Evolutionary conservation across 805 yeast species (phyloP).

Genomic region (Spathaspora girioi): DNA sequence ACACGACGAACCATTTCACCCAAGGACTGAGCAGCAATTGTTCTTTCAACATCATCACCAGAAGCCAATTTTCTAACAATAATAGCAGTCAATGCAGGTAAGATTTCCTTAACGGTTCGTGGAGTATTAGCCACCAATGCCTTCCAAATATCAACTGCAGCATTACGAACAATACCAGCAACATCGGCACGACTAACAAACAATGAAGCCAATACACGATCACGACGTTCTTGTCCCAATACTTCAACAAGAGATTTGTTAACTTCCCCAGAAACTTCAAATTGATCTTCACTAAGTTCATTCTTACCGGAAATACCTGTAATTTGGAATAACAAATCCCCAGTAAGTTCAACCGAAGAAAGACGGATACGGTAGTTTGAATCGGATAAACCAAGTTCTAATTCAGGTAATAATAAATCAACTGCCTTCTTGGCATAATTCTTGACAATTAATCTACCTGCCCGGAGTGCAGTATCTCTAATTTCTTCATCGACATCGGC

Average conservation of each 20-base stretch:
- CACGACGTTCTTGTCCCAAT: slow-evolving; percentile 86
- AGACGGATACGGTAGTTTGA: slow-evolving; percentile 80
- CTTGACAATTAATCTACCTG: slow-evolving; percentile 87
- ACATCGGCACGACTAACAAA: slow-evolving; percentile 93
- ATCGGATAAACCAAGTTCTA: slow-evolving; percentile 86
- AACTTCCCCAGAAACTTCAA: slow-evolving; percentile 47
- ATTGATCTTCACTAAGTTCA: slow-evolving; percentile 58
- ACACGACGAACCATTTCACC: slow-evolving; percentile 95
- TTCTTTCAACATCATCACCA: slow-evolving; percentile 71
- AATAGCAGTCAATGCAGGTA: slow-evolving; percentile 76
- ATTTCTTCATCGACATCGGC: slow-evolving; percentile 87
- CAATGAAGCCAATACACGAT: slow-evolving; percentile 76
- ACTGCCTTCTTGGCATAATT: slow-evolving; percentile 92
- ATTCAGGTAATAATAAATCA: slow-evolving; percentile 88
- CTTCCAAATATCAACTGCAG: slow-evolving; percentile 95
- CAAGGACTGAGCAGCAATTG: slow-evolving; percentile 87
- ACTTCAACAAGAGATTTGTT: slow-evolving; percentile 66
- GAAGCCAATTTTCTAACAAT: slow-evolving; percentile 83
- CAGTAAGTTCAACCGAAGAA: slow-evolving; percentile 91
- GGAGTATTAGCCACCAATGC: slow-evolving; percentile 96
- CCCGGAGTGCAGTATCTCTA: slow-evolving; percentile 84
- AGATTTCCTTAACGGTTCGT: slow-evolving; percentile 84
- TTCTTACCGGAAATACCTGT: slow-evolving; percentile 83
- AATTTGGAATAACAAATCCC: slow-evolving; percentile 90
- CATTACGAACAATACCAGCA: slow-evolving; percentile 79